Base-by-base conservation (phyloP, 2,329 filamentous ascomycete genomes). In the Pestalotiopsis sp. region DNA sequence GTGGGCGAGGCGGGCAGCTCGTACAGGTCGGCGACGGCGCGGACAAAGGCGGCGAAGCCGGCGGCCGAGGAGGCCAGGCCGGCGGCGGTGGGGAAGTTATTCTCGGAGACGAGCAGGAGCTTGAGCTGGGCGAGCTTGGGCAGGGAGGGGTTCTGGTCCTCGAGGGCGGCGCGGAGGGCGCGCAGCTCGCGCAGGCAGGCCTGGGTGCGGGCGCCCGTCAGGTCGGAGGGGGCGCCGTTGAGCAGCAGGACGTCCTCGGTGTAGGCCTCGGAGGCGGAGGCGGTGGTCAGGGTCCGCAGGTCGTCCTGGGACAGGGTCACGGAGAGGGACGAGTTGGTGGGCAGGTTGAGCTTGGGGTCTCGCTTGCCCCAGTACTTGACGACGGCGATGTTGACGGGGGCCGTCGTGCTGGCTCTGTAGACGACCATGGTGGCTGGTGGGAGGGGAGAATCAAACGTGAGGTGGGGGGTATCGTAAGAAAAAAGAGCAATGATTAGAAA, bases 301-400 rank as follows among this genome's bases (percentile, higher is more conserved):
- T 98, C 95, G 80, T 89, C 87, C 83, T 99, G 96, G 64, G 94
- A 96, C 76, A 99, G 92, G 67, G 96, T 99, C 69, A 99, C 95
- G 71, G 94, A 97, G 78, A 99, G 91, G 73, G 96, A 99, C 72
- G 94, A 97, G 86, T 99, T 99, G 79, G 96, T 98, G 45, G 96
- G 96, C 68, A 98, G 92, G 83, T 99, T 99, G 76, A 98, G 90
- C 79, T 93, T 93, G 65, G 93, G 83, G 82, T 98, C 95, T 71
- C 96, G 93, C 85, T 99, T 99, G 75, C 97, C 96, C 96, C 97
- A 99, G 88, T 99, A 97, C 92, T 98, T 98, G 84, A 98, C 96
- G 68, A 98, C 95, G 73, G 95, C 95, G 79, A 98, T 98, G 86
- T 98, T 98, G 78, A 98, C 95, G 14, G 95, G 96, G 55, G 96